Percentiles rank a stretch among this genome's conserved stretches.
These are phyloP conservation scores for Colletotrichum sp. DNA, from an alignment of 2,329 filamentous ascomycete species.

Conservation along the genomic window DNA sequence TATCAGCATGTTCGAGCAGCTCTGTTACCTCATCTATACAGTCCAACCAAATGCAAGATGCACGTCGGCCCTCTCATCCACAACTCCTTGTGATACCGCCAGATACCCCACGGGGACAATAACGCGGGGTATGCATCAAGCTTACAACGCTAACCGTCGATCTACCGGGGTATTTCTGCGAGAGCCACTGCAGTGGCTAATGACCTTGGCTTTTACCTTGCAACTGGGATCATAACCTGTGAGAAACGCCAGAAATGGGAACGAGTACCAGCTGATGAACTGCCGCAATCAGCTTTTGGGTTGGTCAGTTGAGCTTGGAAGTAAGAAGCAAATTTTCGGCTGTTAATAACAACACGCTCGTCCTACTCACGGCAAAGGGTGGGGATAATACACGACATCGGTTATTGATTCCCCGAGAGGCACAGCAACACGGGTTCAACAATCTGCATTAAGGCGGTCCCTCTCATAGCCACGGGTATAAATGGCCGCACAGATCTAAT, in stretches of 20 bases:
- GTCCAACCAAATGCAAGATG: neutral
- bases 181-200: neutral
- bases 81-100: neutral
- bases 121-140: neutral
- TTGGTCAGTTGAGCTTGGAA: neutral
- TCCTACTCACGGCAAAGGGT: accelerated
- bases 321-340: neutral
- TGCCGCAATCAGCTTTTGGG: accelerated
- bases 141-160: neutral
- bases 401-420: neutral
- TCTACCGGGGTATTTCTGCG: neutral
- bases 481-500: neutral
- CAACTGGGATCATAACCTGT: neutral
- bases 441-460: neutral
- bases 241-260: neutral
- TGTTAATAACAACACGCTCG: accelerated
- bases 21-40: neutral
- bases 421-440: accelerated
- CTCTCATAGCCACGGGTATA: neutral
- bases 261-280: neutral
- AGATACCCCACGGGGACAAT: neutral
- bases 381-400: neutral
- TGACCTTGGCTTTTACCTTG: neutral
- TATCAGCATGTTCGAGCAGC: neutral
- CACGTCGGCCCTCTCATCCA: neutral